Percentiles rank a stretch among this genome's conserved stretches.
phyloP scores from a whole-genome alignment of 2,329 filamentous ascomycete species.

The Phialophora expanda region DNA sequence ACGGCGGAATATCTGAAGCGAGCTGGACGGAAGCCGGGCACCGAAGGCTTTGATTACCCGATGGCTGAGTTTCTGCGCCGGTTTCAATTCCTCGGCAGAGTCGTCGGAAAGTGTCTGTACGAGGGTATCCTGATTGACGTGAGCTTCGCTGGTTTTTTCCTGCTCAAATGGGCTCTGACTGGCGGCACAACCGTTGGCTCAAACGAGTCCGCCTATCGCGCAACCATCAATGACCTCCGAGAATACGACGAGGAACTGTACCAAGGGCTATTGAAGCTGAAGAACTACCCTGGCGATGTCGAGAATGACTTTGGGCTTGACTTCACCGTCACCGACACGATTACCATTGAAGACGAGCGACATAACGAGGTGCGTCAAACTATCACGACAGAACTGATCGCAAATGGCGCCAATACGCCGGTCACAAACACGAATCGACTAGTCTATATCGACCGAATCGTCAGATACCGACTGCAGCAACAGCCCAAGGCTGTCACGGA shows the following conservation, averaged over 20 bases:
- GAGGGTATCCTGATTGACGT: conserved; percentile 95
- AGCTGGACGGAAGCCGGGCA: conserved; percentile 58
- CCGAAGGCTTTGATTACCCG: conserved; percentile 61
- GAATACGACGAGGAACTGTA: conserved; percentile 92
- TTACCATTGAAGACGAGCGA: conserved; percentile 44
- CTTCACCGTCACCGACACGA: conserved; percentile 82
- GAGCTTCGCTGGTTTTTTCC: conserved; percentile 91
- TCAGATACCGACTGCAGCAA: conserved; percentile 79
- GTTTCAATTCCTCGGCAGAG: conserved; percentile 89
- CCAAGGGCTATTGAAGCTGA: conserved; percentile 70
- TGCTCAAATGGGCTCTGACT: conserved; percentile 89
- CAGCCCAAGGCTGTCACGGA: conserved; percentile 82
- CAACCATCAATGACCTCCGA: conserved; percentile 91
- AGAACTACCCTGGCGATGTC: conserved; percentile 62
- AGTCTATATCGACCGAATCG: conserved; percentile 92
- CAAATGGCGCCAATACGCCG: conserved; percentile 73
- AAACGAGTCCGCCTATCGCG: conserved; percentile 75
- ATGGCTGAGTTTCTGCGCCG: conserved; percentile 69
- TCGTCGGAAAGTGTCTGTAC: conserved; percentile 96
- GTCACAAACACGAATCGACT: conserved; percentile 93
- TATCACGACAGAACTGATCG: conserved; percentile 75
- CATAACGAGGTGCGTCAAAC: conserved; percentile 59
- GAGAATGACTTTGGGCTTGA: conserved; percentile 75
- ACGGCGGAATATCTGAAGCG: conserved; percentile 60
- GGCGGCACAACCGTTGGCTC: conserved; percentile 67